Base-by-base conservation (phyloP, 495 filamentous ascomycete genomes). In the Hyaloscypha finlandica region DNA sequence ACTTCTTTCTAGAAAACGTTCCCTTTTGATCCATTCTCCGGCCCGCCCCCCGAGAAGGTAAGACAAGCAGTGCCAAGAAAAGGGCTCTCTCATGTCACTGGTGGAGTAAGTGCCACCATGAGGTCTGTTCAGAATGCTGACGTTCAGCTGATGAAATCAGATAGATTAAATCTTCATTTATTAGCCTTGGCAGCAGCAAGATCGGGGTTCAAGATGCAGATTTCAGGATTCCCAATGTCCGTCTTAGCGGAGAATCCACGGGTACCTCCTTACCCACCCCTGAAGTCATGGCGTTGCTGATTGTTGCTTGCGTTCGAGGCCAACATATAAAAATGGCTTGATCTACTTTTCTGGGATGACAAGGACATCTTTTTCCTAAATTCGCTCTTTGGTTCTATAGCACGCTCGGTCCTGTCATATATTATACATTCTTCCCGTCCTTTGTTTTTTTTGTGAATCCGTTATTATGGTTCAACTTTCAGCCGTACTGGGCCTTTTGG, bases 381-480 rank as follows among this genome's bases (percentile, higher is more conserved):
- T 68, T 68, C 61, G n/a, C 33, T 59, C 45, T 31, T 51, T 20
- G 22, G 35, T 33, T 56, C 65, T 31, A 20, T 61, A n/a, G 45
- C 56, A 33, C 58, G 29, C 39, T 6, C 16, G n/a, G 6, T 39
- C 20, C 35, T 39, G 11, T 61, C 37, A 61, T 45, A 8, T 56
- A 56, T 14, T 22, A 20, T 42, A 32, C 56, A 25, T 59, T 33
- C 57, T n/a, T 42, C 25, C 65, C 57, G 31, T 63, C 19, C 16
- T 19, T 37, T 37, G 6, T 16, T 2, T 48, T 16, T 48, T 54
- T 45, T 35, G 30, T 48, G 20, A 30, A 63, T 33, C 25, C 54
- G 42, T 65, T 35, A 66, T 64, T 8, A 70, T 70, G 68, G 64
- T 67, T 70, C 64, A 70, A 37, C 19, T 64, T 42, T 45, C 60